phyloP scores from a whole-genome alignment of 108 stramenopile species.

The Cyclostephanos invisitatus region DNA sequence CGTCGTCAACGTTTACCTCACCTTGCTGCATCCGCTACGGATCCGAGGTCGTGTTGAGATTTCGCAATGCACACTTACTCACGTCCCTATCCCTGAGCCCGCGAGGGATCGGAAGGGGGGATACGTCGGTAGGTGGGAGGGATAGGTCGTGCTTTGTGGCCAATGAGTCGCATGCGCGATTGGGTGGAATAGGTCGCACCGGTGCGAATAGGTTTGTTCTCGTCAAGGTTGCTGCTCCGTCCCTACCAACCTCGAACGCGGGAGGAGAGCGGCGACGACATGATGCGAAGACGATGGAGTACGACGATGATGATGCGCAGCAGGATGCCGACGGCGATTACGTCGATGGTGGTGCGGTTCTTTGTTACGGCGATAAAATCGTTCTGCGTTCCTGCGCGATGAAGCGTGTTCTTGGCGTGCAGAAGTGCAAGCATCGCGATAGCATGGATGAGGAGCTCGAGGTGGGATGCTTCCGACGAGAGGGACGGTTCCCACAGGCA shows the following conservation, averaged over 20 bases:
- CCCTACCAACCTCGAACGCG: slow-evolving; percentile 1
- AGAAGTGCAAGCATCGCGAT: slow-evolving; percentile 13
- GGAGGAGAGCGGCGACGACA: neutral
- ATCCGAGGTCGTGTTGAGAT: slow-evolving; percentile 35
- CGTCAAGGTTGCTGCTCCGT: neutral
- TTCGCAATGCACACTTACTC: slow-evolving; percentile 26
- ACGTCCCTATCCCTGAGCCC: slow-evolving; percentile 34
- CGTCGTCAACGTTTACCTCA: neutral
- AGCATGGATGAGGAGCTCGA: slow-evolving; percentile 8
- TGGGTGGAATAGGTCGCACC: slow-evolving; percentile 4
- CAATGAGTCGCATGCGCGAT: slow-evolving; percentile 23
- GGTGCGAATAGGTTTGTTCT: slow-evolving; percentile 28
- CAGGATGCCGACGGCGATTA: neutral
- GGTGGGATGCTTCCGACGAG: slow-evolving; percentile 43
- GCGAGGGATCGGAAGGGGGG: neutral
- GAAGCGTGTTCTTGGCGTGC: slow-evolving; percentile 39
- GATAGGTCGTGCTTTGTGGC: slow-evolving; percentile 35
- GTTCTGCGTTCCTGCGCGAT: slow-evolving; percentile 24
- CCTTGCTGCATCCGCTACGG: slow-evolving; percentile 34
- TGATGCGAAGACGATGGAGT: neutral
- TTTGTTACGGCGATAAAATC: slow-evolving; percentile 45
- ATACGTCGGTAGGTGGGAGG: neutral
- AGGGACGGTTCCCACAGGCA: slow-evolving; percentile 31
- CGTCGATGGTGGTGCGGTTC: neutral
- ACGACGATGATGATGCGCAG: slow-evolving; percentile 1